These are phyloP conservation scores for Dujonia santamariae DNA, from an alignment of 1,139 yeast genomes.

Conservation along the genomic window DNA sequence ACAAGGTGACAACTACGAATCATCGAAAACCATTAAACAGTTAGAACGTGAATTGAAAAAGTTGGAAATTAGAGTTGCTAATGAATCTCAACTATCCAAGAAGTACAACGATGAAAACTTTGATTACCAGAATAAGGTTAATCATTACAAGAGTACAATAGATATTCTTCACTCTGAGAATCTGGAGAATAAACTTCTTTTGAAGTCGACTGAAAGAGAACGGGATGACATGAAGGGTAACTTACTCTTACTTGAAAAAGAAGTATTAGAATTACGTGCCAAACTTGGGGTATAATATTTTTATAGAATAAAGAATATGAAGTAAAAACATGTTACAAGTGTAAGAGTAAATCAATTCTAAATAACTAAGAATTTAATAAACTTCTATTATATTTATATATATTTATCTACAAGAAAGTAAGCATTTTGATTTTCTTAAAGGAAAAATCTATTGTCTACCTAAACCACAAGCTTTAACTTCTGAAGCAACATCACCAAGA, in stretches of 20 bases:
- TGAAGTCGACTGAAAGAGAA: conserved; percentile 34
- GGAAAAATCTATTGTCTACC: conserved; percentile 32
- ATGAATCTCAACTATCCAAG: conserved; percentile 37
- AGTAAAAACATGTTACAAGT: background rate
- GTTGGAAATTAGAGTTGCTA: conserved; percentile 34
- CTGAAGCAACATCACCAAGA: conserved; percentile 78
- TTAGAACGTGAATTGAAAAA: conserved; percentile 35
- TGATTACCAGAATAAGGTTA: conserved; percentile 41
- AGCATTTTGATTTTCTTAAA: background rate
- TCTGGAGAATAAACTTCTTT: conserved; percentile 40
- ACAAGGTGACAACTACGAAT: conserved; percentile 28
- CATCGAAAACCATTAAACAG: conserved; percentile 27
- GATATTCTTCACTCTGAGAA: conserved; percentile 35
- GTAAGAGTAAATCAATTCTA: background rate
- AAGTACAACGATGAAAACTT: conserved; percentile 48
- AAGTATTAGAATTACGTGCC: conserved; percentile 60
- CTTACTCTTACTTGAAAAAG: conserved; percentile 57
- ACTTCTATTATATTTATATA: background rate
- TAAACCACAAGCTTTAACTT: conserved; percentile 68
- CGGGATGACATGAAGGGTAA: conserved; percentile 51
- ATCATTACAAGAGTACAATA: conserved; percentile 32
- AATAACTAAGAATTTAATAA: background rate
- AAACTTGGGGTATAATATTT: conserved; percentile 18
- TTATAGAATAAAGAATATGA: background rate
- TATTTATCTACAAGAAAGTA: background rate